A percentile compares a stretch with the other conserved stretches of the same genome.
Evolutionary conservation across 1,284 basidiomycete species (phyloP).

Genomic region (Neonothopanus nambi): DNA sequence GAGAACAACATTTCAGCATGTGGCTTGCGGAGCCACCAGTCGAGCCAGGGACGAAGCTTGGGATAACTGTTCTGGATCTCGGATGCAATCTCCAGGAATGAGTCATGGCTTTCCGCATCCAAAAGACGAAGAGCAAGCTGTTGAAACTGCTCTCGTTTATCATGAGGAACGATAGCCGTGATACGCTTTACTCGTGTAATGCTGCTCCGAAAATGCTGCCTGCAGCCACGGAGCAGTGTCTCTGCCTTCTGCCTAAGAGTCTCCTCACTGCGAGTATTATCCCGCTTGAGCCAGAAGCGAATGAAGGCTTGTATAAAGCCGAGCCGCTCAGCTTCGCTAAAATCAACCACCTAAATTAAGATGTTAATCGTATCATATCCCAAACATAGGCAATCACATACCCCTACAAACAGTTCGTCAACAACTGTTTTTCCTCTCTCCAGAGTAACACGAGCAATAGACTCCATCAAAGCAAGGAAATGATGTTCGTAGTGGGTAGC

Average conservation of each 20-base stretch:
- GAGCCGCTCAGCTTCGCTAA: conserved; percentile 8
- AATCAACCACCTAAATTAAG: conserved; percentile 22
- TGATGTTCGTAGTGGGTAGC: not conserved
- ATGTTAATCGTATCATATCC: not conserved
- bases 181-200: conserved; percentile 1
- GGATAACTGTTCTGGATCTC: conserved; percentile 13
- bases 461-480: conserved; percentile 1
- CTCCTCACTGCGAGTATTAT: not conserved
- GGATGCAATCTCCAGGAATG: not conserved
- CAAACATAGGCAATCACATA: conserved; percentile 14
- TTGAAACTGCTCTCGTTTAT: not conserved
- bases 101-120: not conserved
- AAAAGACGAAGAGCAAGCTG: not conserved
- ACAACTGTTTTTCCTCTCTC: not conserved
- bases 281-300: not conserved
- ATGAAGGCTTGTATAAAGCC: conserved; percentile 6
- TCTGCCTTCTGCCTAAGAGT: conserved; percentile 12
- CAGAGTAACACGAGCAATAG: not conserved
- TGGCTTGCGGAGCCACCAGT: conserved; percentile 22
- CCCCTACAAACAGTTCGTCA: conserved; percentile 24
- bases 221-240: too few relatives aligned
- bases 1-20: conserved; percentile 25
- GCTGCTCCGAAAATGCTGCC: conserved; percentile 7
- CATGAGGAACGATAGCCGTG: not conserved
- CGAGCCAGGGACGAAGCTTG: conserved; percentile 18